Percentiles rank a stretch among this genome's conserved stretches.
These are phyloP conservation scores for Platanthera zijinensis DNA, from an alignment of 106 monocot species.

Conservation along the genomic window DNA sequence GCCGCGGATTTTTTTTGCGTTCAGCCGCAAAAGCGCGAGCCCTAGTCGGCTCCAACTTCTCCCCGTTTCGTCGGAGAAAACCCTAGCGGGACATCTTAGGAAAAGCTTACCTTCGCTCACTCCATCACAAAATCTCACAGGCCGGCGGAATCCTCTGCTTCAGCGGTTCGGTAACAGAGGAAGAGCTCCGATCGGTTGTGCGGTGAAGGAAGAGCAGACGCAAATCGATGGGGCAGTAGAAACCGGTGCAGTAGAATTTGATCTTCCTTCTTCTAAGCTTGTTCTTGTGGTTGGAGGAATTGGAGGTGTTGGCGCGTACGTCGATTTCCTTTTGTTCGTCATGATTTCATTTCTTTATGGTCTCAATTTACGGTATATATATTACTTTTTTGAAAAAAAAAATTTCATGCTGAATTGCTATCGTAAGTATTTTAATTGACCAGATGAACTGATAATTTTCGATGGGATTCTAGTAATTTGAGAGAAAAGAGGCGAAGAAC, in stretches of 20 bases:
- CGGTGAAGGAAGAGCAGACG: conserved; percentile 1
- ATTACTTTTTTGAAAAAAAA: not conserved
- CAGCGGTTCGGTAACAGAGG: not conserved
- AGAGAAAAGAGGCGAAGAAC: no score
- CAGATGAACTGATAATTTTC: not conserved
- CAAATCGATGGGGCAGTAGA: not conserved
- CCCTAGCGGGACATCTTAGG: not conserved
- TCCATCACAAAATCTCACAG: not conserved
- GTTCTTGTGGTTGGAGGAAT: no score
- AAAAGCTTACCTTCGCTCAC: not conserved
- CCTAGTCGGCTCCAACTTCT: not conserved
- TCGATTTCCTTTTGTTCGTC: not conserved
- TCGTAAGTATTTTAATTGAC: not conserved
- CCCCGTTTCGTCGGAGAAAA: not conserved
- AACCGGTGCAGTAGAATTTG: not conserved
- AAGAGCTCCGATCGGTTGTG: not conserved
- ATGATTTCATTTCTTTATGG: not conserved
- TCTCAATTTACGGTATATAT: not conserved
- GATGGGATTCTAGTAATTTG: no score
- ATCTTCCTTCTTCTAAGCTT: conserved; percentile 3
- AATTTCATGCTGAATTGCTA: not conserved
- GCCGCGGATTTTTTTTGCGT: no score
- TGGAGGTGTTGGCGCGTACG: not conserved
- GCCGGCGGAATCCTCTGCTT: not conserved
- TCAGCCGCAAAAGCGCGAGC: no score